Evolutionary conservation across 768 basidiomycete species (phyloP).

Genomic region (Podaxis rugospora): DNA sequence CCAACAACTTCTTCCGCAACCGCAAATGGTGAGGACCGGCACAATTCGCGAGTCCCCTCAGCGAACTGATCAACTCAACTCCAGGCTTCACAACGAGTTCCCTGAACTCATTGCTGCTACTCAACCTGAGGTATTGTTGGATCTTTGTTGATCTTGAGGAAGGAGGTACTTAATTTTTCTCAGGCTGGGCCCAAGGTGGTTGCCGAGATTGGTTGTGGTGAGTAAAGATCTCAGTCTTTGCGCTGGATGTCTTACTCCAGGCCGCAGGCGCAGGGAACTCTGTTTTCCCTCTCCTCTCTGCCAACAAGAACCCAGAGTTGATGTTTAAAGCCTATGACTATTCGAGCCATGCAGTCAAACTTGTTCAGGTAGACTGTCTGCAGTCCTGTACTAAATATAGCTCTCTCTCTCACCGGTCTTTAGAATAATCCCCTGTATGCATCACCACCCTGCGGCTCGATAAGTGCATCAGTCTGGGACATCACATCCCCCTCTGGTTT

Average conservation of each 20-base stretch:
- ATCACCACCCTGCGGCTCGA: conserved; percentile 61
- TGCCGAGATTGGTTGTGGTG: conserved; percentile 90
- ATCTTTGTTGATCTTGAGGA: background rate
- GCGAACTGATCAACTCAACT: conserved; percentile 12
- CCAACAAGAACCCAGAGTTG: conserved; percentile 79
- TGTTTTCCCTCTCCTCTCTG: conserved; percentile 80
- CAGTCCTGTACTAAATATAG: background rate
- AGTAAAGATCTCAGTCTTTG: conserved; percentile 16
- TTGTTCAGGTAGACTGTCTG: conserved; percentile 67
- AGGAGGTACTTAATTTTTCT: conserved; percentile 8
- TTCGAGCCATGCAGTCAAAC: conserved; percentile 79
- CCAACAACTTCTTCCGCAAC: conserved; percentile 89
- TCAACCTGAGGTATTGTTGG: conserved; percentile 48
- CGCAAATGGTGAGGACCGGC: conserved; percentile 65
- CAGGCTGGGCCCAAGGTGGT: conserved; percentile 78
- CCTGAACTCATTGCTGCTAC: conserved; percentile 77
- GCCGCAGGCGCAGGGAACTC: conserved; percentile 87
- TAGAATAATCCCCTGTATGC: conserved; percentile 73
- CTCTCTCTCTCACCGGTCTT: background rate
- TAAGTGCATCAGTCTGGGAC: conserved; percentile 89
- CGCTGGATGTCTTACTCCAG: background rate
- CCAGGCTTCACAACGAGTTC: conserved; percentile 90
- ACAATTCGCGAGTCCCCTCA: conserved; percentile 2
- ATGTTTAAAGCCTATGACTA: conserved; percentile 85
- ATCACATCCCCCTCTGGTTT: conserved; percentile 60